Evolutionary conservation across 2,329 filamentous ascomycete species (phyloP).

Genomic region (Fusarium odoratissimum): DNA sequence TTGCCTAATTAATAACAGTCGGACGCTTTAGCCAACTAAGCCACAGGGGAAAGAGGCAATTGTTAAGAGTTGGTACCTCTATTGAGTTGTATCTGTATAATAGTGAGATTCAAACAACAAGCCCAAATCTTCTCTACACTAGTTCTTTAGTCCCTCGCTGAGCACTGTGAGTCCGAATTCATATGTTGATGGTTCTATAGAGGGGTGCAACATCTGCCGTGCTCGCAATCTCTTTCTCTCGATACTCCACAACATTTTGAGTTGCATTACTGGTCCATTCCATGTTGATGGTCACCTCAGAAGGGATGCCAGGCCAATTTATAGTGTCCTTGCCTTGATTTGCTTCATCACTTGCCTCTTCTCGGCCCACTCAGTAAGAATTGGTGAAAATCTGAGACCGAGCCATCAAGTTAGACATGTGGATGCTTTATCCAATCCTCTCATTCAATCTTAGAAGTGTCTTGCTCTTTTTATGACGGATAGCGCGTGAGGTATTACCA

Average conservation of each 20-base stretch:
- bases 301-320: neutral
- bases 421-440: neutral
- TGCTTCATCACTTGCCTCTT: neutral
- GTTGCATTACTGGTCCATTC: neutral
- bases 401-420: neutral
- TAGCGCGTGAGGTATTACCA: neutral
- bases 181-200: neutral
- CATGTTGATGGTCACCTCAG: neutral
- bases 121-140: neutral
- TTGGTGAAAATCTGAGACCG: neutral
- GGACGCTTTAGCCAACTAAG: constrained; percentile 32
- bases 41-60: neutral
- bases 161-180: neutral
- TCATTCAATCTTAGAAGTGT: neutral
- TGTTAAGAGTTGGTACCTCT: rapidly evolving
- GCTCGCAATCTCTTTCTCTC: neutral
- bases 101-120: neutral
- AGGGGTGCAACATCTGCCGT: neutral
- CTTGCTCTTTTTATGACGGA: neutral
- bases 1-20: constrained; percentile 42
- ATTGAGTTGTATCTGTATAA: rapidly evolving
- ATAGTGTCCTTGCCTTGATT: neutral
- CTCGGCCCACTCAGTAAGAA: no score
- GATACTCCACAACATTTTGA: no score
- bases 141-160: neutral